phyloP scores from a whole-genome alignment of 164 flowering plant genomes.

The Malania oleifera region DNA sequence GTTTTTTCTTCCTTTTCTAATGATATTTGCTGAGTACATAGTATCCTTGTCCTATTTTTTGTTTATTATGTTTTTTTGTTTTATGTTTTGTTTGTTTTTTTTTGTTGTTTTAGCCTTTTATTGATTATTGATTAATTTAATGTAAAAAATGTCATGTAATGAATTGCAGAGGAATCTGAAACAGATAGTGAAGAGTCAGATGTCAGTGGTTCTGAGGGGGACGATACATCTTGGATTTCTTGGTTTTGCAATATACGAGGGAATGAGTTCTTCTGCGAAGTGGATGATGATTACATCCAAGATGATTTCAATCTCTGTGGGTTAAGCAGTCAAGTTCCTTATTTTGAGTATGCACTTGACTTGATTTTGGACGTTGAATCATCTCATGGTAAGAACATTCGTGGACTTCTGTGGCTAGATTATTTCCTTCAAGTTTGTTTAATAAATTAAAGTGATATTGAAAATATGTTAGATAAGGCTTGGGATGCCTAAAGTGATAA shows the following conservation, averaged over 20 bases:
- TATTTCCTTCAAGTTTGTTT: neutral
- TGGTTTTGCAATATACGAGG: constrained; percentile 90
- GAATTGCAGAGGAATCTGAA: constrained; percentile 60
- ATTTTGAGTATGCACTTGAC: constrained; percentile 86
- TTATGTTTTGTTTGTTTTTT: too few species aligned
- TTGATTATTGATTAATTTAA: too few species aligned
- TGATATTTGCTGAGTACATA: too few species aligned
- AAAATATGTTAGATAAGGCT: too few species aligned
- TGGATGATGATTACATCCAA: constrained; percentile 86
- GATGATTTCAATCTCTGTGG: constrained; percentile 88
- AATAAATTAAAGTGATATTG: neutral
- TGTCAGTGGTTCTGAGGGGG: constrained; percentile 85
- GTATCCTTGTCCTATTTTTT: too few species aligned
- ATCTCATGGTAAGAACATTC: constrained; percentile 55
- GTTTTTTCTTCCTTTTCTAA: too few species aligned
- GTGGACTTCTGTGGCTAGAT: neutral
- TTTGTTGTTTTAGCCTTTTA: too few species aligned
- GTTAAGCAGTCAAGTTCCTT: constrained; percentile 81
- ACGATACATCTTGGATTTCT: constrained; percentile 82
- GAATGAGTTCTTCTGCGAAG: constrained; percentile 84
- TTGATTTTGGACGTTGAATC: constrained; percentile 82
- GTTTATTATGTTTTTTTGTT: too few species aligned
- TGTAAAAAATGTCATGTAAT: too few species aligned
- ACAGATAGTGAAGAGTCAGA: constrained; percentile 81
- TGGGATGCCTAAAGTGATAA: too few species aligned